Conservation (phyloP, 768 basidiomycete genomes). For the Pleurotus ostreatus region DNA sequence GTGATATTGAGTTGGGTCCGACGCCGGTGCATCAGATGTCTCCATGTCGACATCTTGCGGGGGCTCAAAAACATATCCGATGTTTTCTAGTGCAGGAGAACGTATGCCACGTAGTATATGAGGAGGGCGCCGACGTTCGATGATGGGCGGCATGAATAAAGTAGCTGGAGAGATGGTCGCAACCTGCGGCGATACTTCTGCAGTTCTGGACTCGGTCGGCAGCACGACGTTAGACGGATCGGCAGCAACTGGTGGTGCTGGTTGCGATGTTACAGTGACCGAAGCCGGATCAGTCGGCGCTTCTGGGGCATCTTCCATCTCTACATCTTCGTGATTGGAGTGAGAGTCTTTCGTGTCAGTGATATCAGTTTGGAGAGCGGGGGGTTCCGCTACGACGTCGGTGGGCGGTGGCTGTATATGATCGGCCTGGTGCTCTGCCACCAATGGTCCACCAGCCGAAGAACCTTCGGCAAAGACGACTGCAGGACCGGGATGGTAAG, state of each 20-base stretch:
- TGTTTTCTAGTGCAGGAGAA: slow-evolving; percentile 16
- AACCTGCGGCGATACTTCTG: slow-evolving; percentile 22
- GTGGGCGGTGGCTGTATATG: background rate
- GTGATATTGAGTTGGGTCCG: slow-evolving; percentile 19
- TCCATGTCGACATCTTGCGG: slow-evolving; percentile 20
- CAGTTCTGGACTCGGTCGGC: too few species aligned
- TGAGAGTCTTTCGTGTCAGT: too few species aligned
- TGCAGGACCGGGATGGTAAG: too few species aligned
- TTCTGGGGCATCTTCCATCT: background rate
- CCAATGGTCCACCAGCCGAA: too few species aligned
- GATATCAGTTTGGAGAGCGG: background rate
- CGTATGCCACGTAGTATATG: slow-evolving; percentile 16
- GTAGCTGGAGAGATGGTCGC: slow-evolving; percentile 19
- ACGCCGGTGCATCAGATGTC: slow-evolving; percentile 9
- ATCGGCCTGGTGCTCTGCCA: too few species aligned
- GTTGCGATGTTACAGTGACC: background rate
- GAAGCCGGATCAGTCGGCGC: background rate
- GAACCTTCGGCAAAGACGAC: too few species aligned
- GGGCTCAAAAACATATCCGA: slow-evolving; percentile 2
- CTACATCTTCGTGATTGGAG: background rate
- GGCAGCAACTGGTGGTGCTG: slow-evolving; percentile 5
- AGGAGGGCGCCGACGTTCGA: slow-evolving; percentile 27
- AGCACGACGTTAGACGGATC: background rate
- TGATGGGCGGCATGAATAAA: slow-evolving; percentile 28
- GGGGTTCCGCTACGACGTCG: background rate